Evolutionary conservation across 257 asterid species (phyloP), one percentile per base, ranked within the genome.

Genomic region (Plantago major): DNA sequence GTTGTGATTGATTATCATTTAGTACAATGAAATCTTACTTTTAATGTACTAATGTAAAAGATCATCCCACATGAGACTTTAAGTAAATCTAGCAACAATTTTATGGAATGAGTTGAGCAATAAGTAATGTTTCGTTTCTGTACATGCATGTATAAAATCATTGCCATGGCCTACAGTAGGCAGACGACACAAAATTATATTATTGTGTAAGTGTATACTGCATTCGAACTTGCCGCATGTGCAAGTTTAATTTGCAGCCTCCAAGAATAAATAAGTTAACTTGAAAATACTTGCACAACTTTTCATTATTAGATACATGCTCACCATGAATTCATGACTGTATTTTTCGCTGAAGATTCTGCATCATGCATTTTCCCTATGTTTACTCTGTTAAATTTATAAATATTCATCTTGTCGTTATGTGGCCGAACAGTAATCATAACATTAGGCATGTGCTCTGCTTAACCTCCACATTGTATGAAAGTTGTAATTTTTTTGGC

Each of bases 81-180:
- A 2, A 37, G 26, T 9, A 26, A 62, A 44, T 10, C 40, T 46
- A 18, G 22, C 19, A 55, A 65, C 40, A 30, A 53, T 13, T 13
- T 58, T 49, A 12, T 22, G 9, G 33, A 49, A 43, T 19, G 13
- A 9, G 55, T 6, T 15, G 16, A 38, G 46, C 51, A 64, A 14
- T 42, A 37, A 22, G 60, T 42, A 49, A 42, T 63, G 42, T 63
- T 22, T 46, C 56, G 14, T 65, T 68, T 43, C n/a, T 61, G 33
- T 51, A 51, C 11, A 51, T 51, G 28, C 17, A 53, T 9, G 17
- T n/a, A 52, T 22, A 12, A 53, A 5, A 16, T 12, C 56, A 0
- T 6, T 51, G 12, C 19, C 9, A 11, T 52, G 12, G 30, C 16
- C 42, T 7, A 11, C 33, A 4, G 13, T 11, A 16, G 10, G 42